Percentiles rank a stretch among this genome's conserved stretches.
phyloP scores from a whole-genome alignment of 1,284 basidiomycete species.

The Puccinia hordei region DNA sequence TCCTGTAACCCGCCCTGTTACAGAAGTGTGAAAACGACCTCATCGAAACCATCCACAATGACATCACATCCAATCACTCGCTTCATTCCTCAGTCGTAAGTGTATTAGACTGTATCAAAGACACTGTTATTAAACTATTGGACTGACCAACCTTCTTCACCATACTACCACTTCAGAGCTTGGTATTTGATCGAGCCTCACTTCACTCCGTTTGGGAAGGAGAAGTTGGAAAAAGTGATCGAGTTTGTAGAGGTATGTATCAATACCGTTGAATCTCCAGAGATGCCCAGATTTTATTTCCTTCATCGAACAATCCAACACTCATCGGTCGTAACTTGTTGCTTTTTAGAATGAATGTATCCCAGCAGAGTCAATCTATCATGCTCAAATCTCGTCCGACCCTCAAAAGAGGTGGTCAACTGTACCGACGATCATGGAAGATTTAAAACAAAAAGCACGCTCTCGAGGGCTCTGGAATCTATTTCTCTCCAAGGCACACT shows the following conservation, averaged over 20 bases:
- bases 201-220: slow-evolving; percentile 80
- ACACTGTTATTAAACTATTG: too few species aligned
- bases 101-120: not conserved
- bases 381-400: slow-evolving; percentile 79
- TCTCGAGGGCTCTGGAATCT: slow-evolving; percentile 92
- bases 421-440: slow-evolving; percentile 76
- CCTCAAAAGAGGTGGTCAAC: slow-evolving; percentile 78
- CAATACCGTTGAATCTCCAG: not conserved
- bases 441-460: slow-evolving; percentile 85
- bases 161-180: not conserved
- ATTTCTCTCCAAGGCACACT: slow-evolving; percentile 90
- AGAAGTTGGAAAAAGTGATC: slow-evolving; percentile 79
- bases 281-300: too few species aligned
- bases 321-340: slow-evolving; percentile 39
- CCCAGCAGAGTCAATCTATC: slow-evolving; percentile 76
- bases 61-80: slow-evolving; percentile 46
- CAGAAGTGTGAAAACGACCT: not conserved
- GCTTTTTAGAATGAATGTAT: slow-evolving; percentile 74
- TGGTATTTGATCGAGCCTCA: slow-evolving; percentile 65
- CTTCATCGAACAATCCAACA: not conserved
- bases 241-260: slow-evolving; percentile 73
- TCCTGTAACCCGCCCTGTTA: not conserved
- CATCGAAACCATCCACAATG: not conserved
- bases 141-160: not conserved
- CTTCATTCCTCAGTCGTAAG: slow-evolving; percentile 46